phyloP scores from a whole-genome alignment of 495 filamentous ascomycete species.

The Hypoxylon fragiforme region DNA sequence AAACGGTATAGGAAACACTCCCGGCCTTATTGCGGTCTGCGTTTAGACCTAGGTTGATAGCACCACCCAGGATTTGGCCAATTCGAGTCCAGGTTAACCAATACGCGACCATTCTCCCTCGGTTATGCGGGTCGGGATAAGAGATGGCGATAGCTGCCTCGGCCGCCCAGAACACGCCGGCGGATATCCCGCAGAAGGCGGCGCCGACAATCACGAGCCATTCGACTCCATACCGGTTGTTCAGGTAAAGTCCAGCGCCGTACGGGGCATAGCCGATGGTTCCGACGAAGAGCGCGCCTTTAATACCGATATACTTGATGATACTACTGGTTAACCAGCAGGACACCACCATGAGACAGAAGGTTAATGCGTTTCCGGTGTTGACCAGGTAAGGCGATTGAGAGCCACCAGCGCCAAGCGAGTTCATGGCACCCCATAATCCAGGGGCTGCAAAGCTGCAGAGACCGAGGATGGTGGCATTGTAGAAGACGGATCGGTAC shows the following conservation, averaged over 20 bases:
- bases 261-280: constrained; percentile 69
- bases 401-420: constrained; percentile 66
- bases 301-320: constrained; percentile 64
- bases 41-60: constrained; percentile 66
- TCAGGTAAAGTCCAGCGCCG: constrained; percentile 66
- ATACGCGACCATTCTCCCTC: constrained; percentile 61
- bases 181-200: constrained; percentile 65
- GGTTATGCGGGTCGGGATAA: constrained; percentile 66
- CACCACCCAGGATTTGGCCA: constrained; percentile 67
- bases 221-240: constrained; percentile 64
- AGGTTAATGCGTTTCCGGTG: constrained; percentile 68
- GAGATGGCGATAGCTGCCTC: constrained; percentile 67
- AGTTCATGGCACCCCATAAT: constrained; percentile 72
- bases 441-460: constrained; percentile 67
- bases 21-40: constrained; percentile 54
- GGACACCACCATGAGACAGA: constrained; percentile 66
- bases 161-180: constrained; percentile 69
- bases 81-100: constrained; percentile 65
- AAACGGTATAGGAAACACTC: constrained; percentile 64
- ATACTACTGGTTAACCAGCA: constrained; percentile 59
- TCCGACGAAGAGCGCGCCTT: constrained; percentile 65
- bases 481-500: constrained; percentile 66
- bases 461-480: constrained; percentile 64
- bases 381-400: constrained; percentile 67
- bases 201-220: constrained; percentile 68